These are phyloP conservation scores for Kodamaea hsintzibuensis DNA, from an alignment of 805 yeast species.

Conservation along the genomic window DNA sequence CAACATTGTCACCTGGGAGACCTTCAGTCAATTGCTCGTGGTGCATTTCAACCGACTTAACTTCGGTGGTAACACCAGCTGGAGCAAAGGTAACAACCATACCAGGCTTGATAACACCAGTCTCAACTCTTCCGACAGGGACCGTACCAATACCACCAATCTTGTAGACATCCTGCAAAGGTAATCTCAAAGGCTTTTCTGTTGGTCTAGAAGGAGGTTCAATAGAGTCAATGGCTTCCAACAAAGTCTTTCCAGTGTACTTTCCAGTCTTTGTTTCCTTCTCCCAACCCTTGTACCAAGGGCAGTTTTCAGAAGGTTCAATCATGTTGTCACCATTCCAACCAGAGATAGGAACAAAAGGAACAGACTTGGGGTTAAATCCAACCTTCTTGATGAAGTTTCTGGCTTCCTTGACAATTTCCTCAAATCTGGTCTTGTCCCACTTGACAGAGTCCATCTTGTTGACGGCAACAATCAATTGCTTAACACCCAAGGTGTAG, in stretches of 20 bases:
- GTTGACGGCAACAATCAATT: conserved; percentile 96
- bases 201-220: conserved; percentile 96
- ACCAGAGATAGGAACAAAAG: conserved; percentile 90
- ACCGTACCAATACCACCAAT: conserved; percentile 99
- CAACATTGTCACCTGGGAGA: conserved; percentile 89
- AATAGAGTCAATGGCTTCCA: conserved; percentile 89
- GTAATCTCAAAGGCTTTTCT: conserved; percentile 95
- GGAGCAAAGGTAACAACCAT: conserved; percentile 89
- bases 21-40: conserved; percentile 79
- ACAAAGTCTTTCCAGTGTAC: conserved; percentile 75
- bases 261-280: conserved; percentile 88
- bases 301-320: conserved; percentile 98
- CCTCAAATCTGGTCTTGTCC: conserved; percentile 99
- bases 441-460: conserved; percentile 96
- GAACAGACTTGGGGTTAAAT: conserved; percentile 82
- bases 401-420: conserved; percentile 99
- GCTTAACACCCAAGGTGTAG: conserved; percentile 98
- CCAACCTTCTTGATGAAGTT: conserved; percentile 89
- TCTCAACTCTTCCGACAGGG: conserved; percentile 98
- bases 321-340: conserved; percentile 96
- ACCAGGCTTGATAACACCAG: conserved; percentile 97
- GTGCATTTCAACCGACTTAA: conserved; percentile 88
- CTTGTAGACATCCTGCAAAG: conserved; percentile 95
- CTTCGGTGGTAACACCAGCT: conserved; percentile 87
- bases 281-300: conserved; percentile 91